Conservation (phyloP, 2,329 filamentous ascomycete genomes). For the Ceratocystis variospora region DNA sequence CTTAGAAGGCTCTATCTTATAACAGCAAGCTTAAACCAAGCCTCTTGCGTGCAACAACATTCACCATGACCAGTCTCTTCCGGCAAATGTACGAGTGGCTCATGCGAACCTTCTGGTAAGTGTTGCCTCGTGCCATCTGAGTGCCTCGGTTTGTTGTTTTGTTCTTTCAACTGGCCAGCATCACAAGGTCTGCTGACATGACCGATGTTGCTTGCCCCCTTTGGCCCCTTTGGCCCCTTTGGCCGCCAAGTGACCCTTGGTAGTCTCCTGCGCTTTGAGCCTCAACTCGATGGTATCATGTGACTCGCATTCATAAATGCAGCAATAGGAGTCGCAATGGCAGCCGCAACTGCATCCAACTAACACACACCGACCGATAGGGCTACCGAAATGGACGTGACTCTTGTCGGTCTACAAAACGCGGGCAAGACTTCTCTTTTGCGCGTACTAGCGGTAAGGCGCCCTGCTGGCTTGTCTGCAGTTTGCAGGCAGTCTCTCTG, state of each 20-base stretch:
- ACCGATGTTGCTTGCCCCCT: not conserved
- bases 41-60: constrained; percentile 23
- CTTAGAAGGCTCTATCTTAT: not conserved
- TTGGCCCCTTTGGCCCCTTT: not conserved
- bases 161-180: not conserved
- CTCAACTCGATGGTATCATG: not conserved
- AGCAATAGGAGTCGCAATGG: not conserved
- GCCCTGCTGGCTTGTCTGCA: not conserved
- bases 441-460: constrained; percentile 81
- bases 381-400: constrained; percentile 99
- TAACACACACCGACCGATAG: constrained; percentile 33
- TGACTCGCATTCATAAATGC: not conserved
- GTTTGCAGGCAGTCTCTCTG: not conserved
- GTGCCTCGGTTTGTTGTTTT: not conserved
- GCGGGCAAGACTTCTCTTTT: constrained; percentile 94
- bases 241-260: not conserved
- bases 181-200: not conserved
- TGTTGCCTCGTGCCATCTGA: constrained; percentile 21
- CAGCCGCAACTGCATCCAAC: not conserved
- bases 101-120: constrained; percentile 90
- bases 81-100: constrained; percentile 96
- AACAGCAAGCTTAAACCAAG: not conserved
- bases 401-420: constrained; percentile 96
- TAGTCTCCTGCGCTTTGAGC: not conserved
- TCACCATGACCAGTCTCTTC: constrained; percentile 75